A percentile compares a stretch with the other conserved stretches of the same genome.
phyloP scores from a whole-genome alignment of 306 rosid species.

The Trifolium subterraneum region DNA sequence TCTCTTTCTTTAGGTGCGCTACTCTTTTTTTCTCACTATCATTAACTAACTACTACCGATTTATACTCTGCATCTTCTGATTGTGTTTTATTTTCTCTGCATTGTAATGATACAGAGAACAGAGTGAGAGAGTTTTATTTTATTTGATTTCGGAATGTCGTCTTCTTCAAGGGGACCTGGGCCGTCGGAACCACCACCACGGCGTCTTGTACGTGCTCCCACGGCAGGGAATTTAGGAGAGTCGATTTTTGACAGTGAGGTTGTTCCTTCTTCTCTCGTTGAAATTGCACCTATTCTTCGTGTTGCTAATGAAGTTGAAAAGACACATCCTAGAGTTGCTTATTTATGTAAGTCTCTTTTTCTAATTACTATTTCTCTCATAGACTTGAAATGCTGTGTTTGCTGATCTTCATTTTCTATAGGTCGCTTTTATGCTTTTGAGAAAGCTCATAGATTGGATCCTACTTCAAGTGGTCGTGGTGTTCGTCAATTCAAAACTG shows the following conservation, averaged over 20 bases:
- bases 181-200: conserved; percentile 67
- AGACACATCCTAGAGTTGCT: conserved; percentile 94
- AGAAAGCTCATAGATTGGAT: conserved; percentile 97
- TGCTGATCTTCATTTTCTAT: neutral
- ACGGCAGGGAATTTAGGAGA: conserved; percentile 94
- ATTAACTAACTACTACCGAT: no score
- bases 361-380: neutral
- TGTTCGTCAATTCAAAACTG: conserved; percentile 97
- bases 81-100: no score
- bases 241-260: conserved; percentile 84
- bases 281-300: conserved; percentile 97
- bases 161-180: conserved; percentile 62
- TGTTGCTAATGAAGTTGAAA: conserved; percentile 94
- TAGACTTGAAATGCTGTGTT: neutral
- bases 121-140: neutral
- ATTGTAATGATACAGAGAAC: neutral
- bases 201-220: conserved; percentile 83
- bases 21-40: neutral
- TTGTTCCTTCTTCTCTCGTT: conserved; percentile 86
- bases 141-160: conserved; percentile 52
- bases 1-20: neutral
- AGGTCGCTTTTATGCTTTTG: conserved; percentile 99
- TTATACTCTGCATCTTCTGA: neutral
- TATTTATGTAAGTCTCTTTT: conserved; percentile 74
- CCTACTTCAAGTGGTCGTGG: conserved; percentile 99